Percentiles rank a stretch among this genome's conserved stretches.
Evolutionary conservation across 2,329 filamentous ascomycete genomes (phyloP).

Genomic region (Rachicladosporium sp.): DNA sequence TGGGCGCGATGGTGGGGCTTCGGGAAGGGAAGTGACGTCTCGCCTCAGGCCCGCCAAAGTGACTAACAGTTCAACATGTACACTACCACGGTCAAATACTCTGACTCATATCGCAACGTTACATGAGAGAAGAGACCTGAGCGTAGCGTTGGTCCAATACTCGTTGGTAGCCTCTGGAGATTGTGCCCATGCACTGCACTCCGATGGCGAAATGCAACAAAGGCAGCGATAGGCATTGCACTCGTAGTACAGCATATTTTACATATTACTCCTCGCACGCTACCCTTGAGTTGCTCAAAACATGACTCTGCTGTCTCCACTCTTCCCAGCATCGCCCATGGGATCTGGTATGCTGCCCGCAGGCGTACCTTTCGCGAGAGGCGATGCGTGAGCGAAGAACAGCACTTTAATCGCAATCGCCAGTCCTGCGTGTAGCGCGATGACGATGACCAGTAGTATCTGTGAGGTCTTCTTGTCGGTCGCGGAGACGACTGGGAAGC

Average conservation of each 20-base stretch:
- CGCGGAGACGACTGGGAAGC: conserved; percentile 70
- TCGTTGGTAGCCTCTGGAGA: too few relatives aligned
- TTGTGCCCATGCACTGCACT: too few relatives aligned
- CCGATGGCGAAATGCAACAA: too few relatives aligned
- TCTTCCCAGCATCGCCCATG: conserved; percentile 5
- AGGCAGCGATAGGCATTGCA: background rate
- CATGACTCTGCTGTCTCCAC: background rate
- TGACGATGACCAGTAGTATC: conserved; percentile 69
- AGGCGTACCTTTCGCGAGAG: conserved; percentile 1
- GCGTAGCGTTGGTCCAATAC: too few relatives aligned
- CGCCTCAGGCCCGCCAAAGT: too few relatives aligned
- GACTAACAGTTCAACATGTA: too few relatives aligned
- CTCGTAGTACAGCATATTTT: background rate
- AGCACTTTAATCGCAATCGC: conserved; percentile 90
- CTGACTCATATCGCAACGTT: too few relatives aligned
- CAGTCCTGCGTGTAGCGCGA: conserved; percentile 77
- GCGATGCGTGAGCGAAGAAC: conserved; percentile 61
- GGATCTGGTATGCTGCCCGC: conserved; percentile 1
- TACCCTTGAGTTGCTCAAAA: too few relatives aligned
- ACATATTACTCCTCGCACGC: background rate
- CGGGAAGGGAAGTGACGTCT: too few relatives aligned
- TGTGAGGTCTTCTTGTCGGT: conserved; percentile 89
- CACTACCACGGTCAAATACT: too few relatives aligned
- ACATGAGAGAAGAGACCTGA: too few relatives aligned
- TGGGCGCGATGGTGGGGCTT: too few relatives aligned